phyloP scores from a whole-genome alignment of 2,329 filamentous ascomycete species.

The Paecilomyces niveus region DNA sequence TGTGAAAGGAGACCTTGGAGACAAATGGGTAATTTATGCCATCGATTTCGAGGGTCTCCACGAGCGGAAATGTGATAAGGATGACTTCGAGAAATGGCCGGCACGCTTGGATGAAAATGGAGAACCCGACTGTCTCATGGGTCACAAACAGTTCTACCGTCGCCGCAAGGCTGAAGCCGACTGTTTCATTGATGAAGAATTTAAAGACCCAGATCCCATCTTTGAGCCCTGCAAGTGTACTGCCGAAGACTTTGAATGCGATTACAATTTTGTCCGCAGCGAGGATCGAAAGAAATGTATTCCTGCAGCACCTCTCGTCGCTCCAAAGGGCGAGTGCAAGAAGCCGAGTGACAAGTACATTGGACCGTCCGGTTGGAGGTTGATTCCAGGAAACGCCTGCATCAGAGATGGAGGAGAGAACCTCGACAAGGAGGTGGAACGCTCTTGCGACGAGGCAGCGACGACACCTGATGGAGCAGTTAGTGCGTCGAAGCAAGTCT shows the following conservation, averaged over 20 bases:
- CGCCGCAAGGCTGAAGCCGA: conserved; percentile 80
- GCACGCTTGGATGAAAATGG: conserved; percentile 75
- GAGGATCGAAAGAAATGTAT: conserved; percentile 64
- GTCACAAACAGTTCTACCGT: conserved; percentile 79
- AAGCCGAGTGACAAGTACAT: conserved; percentile 65
- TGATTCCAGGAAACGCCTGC: conserved; percentile 79
- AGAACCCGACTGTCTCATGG: conserved; percentile 86
- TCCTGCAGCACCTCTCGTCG: conserved; percentile 52
- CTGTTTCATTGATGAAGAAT: conserved; percentile 82
- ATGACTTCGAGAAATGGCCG: conserved; percentile 75
- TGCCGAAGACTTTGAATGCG: conserved; percentile 85
- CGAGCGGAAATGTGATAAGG: conserved; percentile 67
- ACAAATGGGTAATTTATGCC: conserved; percentile 58
- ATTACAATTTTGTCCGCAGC: conserved; percentile 75
- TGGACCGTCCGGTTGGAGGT: conserved; percentile 82
- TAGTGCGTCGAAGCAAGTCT: conserved; percentile 51
- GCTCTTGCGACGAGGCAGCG: conserved; percentile 62
- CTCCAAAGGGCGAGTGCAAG: conserved; percentile 69
- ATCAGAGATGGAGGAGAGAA: conserved; percentile 54
- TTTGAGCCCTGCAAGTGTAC: conserved; percentile 75
- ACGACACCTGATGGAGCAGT: conserved; percentile 58
- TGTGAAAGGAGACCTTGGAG: conserved; percentile 43
- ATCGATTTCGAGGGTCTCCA: conserved; percentile 80
- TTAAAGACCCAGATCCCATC: conserved; percentile 66
- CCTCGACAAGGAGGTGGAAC: conserved; percentile 66